These are phyloP conservation scores for Exserohilum turcica DNA, from an alignment of 2,329 filamentous ascomycete species.

Conservation along the genomic window DNA sequence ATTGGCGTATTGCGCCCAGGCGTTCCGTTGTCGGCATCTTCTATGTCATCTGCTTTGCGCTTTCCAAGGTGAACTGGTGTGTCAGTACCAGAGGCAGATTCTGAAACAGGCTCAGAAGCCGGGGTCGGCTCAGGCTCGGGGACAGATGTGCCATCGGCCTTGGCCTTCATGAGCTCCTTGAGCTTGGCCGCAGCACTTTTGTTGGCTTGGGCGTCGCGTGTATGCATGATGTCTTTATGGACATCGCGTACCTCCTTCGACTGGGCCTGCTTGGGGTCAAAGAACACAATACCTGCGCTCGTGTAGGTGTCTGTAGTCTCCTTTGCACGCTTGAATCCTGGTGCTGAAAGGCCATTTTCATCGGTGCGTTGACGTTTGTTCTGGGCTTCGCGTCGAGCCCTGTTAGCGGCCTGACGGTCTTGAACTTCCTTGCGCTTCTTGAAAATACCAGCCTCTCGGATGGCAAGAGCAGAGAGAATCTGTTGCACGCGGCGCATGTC, in stretches of 20 bases:
- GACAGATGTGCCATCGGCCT: constrained; percentile 36
- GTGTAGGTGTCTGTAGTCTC: constrained; percentile 44
- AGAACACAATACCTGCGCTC: constrained; percentile 43
- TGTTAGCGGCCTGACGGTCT: constrained; percentile 78
- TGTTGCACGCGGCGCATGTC: constrained; percentile 84
- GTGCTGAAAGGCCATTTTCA: constrained; percentile 25
- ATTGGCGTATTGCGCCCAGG: constrained; percentile 65
- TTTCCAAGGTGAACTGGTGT: constrained; percentile 66
- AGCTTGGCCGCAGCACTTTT: constrained; percentile 91
- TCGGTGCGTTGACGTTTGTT: constrained; percentile 45
- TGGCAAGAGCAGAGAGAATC: constrained; percentile 85
- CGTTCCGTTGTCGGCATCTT: constrained; percentile 64
- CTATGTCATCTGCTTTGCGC: constrained; percentile 74
- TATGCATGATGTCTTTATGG: constrained; percentile 88
- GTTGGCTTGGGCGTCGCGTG: constrained; percentile 75
- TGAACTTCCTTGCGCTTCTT: constrained; percentile 83
- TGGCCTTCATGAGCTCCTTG: constrained; percentile 69
- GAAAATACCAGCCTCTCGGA: constrained; percentile 94
- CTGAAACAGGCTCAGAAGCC: constrained; percentile 29
- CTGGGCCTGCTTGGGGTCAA: constrained; percentile 45
- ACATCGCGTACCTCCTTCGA: constrained; percentile 56
- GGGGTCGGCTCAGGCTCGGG: constrained; percentile 30
- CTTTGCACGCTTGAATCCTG: constrained; percentile 42
- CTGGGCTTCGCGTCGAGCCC: constrained; percentile 58
- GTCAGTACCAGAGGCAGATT: constrained; percentile 43